phyloP scores from a whole-genome alignment of 352 stramenopile species.

The Elongisporangium anandrum region DNA sequence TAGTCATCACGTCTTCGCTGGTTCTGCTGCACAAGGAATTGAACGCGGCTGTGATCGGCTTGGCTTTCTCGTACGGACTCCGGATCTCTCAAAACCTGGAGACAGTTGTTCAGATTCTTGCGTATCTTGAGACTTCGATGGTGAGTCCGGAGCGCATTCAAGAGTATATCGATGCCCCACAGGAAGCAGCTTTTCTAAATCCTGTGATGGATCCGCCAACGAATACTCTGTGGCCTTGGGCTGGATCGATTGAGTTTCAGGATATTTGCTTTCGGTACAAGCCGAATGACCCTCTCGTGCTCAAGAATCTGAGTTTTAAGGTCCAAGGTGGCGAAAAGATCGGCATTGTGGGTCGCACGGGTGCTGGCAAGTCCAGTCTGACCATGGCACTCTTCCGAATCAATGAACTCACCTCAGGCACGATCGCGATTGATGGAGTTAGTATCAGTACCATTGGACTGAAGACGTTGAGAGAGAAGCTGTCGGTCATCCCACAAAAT shows the following conservation, averaged over 20 bases:
- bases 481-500: slow-evolving; percentile 94
- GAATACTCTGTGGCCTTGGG: slow-evolving; percentile 65
- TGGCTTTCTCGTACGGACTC: slow-evolving; percentile 89
- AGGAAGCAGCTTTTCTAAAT: slow-evolving; percentile 40
- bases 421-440: slow-evolving; percentile 86
- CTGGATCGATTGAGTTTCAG: slow-evolving; percentile 76
- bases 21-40: slow-evolving; percentile 34
- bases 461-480: slow-evolving; percentile 61
- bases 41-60: slow-evolving; percentile 55
- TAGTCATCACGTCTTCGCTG: slow-evolving; percentile 65
- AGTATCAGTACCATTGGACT: slow-evolving; percentile 76
- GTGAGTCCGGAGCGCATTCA: slow-evolving; percentile 88
- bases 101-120: slow-evolving; percentile 63
- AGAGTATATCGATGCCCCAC: slow-evolving; percentile 71
- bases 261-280: slow-evolving; percentile 88
- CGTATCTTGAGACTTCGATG: slow-evolving; percentile 65
- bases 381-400: no score
- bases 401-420: slow-evolving; percentile 74
- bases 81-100: slow-evolving; percentile 83
- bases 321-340: slow-evolving; percentile 47
- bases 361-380: slow-evolving; percentile 68
- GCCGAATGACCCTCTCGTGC: slow-evolving; percentile 32
- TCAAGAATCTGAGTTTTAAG: slow-evolving; percentile 46
- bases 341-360: slow-evolving; percentile 56
- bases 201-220: slow-evolving; percentile 28